Percentiles rank a stretch among this genome's conserved stretches.
phyloP scores from a whole-genome alignment of 2,329 filamentous ascomycete genomes.

The Cladosporium sp. region DNA sequence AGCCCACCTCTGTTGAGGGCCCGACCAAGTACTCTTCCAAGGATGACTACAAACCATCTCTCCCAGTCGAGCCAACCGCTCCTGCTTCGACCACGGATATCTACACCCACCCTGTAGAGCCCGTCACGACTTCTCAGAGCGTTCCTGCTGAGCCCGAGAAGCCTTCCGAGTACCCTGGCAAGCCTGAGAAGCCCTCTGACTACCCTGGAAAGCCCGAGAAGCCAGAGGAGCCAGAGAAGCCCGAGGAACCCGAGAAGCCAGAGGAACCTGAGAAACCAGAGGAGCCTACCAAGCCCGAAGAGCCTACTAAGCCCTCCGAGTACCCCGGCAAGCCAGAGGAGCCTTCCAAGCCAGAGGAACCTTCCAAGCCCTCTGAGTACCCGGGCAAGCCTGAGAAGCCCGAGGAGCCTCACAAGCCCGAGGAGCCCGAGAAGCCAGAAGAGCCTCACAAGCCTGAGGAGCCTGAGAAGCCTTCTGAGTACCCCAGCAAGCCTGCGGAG shows the following conservation, averaged over 20 bases:
- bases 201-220: neutral
- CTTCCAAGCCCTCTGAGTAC: neutral
- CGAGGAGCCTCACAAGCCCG: neutral
- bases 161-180: neutral
- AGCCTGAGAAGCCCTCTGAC: neutral
- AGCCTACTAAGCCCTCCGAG: neutral
- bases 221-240: neutral
- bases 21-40: neutral
- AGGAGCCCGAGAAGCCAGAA: neutral
- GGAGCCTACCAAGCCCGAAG: neutral
- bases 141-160: neutral
- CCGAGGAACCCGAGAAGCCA: neutral
- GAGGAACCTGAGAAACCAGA: neutral
- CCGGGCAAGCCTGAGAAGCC: neutral
- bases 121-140: neutral
- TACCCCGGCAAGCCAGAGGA: neutral
- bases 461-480: neutral
- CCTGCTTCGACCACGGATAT: neutral
- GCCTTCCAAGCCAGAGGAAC: neutral
- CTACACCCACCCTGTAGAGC: slow-evolving; percentile 3
- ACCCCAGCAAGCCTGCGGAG: neutral
- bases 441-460: neutral
- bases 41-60: neutral
- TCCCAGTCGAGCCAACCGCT: neutral
- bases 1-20: neutral